Evolutionary conservation across 306 rosid genomes (phyloP), one percentile per base, ranked within the genome.

Genomic region (Trichosanthes truncata): DNA sequence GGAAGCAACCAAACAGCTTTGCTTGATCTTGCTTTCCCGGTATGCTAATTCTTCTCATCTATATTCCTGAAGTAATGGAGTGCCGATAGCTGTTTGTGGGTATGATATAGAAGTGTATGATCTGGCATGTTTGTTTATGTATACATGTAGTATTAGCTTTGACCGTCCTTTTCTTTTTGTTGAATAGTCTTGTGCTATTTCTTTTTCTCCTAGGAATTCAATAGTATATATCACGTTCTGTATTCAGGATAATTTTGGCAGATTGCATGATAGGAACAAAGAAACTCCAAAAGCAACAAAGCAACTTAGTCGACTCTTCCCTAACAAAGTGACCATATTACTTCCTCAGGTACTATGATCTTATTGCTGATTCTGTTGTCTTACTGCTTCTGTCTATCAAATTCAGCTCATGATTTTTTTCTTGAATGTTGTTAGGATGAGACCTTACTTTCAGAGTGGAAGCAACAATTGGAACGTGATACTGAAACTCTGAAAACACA

Each of bases 1-100:
- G 97, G 98, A 82, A 85, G 92, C 85, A 92, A 86, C 84, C 97
- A 92, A 85, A 89, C 98, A 6, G 93, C 98, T n/a, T 85, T 92
- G 33, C 93, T 95, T 82, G 98, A 95, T 90, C 97, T 94, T 86
- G 93, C 98, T 77, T 89, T 92, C 81, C 97, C 97, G 92, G 98
- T 92, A 95, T 76, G 81, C 69, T 56, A 81, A 55, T 56, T 84
- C 18, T 13, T 26, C 8, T 25, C 31, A 4, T 59, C 29, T 59
- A 25, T 25, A 13, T 68, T 55, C 43, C 25, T 35, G 52, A 53
- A 71, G 33, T 11, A 59, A 77, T 36, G 31, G 48, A 41, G 69
- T 25, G 41, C 9, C 9, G 20, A 68, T 68, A 17, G 40, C 29
- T 36, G 20, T 67, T 68, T 41, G 29, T 68, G 75, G 45, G n/a